Conservation (phyloP, 768 basidiomycete genomes). For the Lactarius psammicola region DNA sequence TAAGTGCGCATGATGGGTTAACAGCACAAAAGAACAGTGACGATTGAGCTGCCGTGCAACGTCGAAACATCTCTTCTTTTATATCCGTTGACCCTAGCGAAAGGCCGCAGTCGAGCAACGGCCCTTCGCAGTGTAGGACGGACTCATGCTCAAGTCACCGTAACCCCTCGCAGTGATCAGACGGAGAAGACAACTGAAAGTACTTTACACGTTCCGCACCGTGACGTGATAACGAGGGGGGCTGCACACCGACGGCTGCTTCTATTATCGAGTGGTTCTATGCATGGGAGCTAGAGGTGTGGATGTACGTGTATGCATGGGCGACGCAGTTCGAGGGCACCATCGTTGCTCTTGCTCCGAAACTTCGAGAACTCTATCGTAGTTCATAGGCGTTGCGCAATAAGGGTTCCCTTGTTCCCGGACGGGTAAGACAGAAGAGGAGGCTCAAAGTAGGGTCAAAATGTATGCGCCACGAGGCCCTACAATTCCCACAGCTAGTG, state of each 20-base stretch:
- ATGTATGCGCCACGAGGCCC: neutral
- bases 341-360: neutral
- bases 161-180: neutral
- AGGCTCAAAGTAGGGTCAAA: neutral
- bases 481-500: neutral
- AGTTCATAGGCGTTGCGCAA: neutral
- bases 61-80: neutral
- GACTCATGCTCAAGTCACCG: neutral
- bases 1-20: neutral
- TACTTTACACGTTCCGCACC: neutral
- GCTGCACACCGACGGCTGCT: neutral
- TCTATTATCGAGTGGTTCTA: neutral
- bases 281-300: neutral
- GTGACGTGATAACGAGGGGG: neutral
- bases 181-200: neutral
- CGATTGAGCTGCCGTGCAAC: neutral
- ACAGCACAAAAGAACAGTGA: neutral
- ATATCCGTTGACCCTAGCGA: neutral
- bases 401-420: neutral
- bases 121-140: neutral
- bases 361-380: neutral
- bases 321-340: neutral
- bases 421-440: neutral
- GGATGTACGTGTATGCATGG: neutral
- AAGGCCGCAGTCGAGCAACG: neutral